Percentiles rank a stretch among this genome's conserved stretches.
phyloP scores from a whole-genome alignment of 768 basidiomycete genomes.

The Auricularia heimuer region DNA sequence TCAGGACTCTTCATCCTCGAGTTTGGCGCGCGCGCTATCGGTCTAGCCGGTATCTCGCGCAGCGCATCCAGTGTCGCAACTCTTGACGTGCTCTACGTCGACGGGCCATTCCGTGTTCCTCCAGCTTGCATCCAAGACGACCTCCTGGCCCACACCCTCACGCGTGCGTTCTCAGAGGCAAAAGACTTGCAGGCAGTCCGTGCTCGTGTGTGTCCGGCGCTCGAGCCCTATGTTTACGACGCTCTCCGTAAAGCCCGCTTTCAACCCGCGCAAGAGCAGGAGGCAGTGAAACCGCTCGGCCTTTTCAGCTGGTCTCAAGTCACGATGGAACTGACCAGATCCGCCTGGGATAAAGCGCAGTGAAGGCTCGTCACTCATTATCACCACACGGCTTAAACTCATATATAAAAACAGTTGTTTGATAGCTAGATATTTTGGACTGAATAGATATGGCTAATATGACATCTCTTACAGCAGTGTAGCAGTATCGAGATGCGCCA shows the following conservation, averaged over 20 bases:
- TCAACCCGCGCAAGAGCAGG: conserved; percentile 28
- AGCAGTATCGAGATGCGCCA: too few species aligned
- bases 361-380: too few species aligned
- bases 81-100: conserved; percentile 68
- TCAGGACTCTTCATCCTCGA: conserved; percentile 69
- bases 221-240: conserved; percentile 40
- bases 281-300: conserved; percentile 34
- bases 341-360: too few species aligned
- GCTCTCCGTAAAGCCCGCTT: conserved; percentile 44
- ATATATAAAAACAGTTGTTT: too few species aligned
- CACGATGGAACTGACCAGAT: conserved; percentile 6
- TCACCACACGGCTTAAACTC: too few species aligned
- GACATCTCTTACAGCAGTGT: too few species aligned
- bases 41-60: conserved; percentile 47
- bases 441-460: too few species aligned
- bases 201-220: not conserved
- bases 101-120: conserved; percentile 48
- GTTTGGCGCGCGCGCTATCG: conserved; percentile 46
- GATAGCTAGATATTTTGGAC: too few species aligned
- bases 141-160: conserved; percentile 48
- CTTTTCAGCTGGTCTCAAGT: conserved; percentile 5
- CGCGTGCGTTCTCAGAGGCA: conserved; percentile 43
- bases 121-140: conserved; percentile 46
- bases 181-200: conserved; percentile 29
- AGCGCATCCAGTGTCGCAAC: conserved; percentile 42